phyloP scores from a whole-genome alignment of 352 stramenopile species.

The Pythium graminicola region DNA sequence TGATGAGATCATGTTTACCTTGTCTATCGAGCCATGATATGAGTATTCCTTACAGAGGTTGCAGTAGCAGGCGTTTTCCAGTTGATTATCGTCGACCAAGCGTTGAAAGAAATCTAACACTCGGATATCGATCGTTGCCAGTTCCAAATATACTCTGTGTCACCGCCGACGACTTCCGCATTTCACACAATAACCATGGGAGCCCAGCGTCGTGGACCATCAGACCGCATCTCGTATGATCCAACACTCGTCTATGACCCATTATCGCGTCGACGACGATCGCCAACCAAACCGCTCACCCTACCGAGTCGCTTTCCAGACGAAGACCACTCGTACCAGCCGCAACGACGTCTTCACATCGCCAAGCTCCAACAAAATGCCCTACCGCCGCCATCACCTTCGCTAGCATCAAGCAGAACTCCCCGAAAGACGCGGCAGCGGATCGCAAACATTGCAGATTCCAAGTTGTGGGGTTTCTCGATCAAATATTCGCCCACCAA shows the following conservation, averaged over 20 bases:
- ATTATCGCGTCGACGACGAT: not conserved
- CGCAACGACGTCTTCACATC: conserved; percentile 10
- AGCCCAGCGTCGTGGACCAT: not conserved
- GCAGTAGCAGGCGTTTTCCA: no score
- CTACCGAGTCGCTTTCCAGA: conserved; percentile 16
- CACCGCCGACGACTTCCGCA: no score
- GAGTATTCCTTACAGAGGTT: no score
- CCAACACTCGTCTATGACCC: conserved; percentile 11
- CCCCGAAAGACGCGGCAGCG: not conserved
- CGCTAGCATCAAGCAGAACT: not conserved
- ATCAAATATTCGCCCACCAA: conserved; percentile 20
- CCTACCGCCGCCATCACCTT: conserved; percentile 16
- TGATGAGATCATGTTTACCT: no score
- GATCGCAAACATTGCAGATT: conserved; percentile 16
- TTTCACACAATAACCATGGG: no score
- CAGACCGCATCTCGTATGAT: conserved; percentile 1
- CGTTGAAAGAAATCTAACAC: no score
- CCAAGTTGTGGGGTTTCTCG: conserved; percentile 24
- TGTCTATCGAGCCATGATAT: no score
- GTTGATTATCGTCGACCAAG: no score
- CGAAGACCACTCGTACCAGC: conserved; percentile 13
- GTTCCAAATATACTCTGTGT: no score
- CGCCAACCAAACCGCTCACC: not conserved
- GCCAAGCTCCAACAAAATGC: conserved; percentile 27
- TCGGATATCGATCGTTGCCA: no score